Base-by-base conservation (phyloP, 129 eudicot species). In the Ambrosia trifida region DNA sequence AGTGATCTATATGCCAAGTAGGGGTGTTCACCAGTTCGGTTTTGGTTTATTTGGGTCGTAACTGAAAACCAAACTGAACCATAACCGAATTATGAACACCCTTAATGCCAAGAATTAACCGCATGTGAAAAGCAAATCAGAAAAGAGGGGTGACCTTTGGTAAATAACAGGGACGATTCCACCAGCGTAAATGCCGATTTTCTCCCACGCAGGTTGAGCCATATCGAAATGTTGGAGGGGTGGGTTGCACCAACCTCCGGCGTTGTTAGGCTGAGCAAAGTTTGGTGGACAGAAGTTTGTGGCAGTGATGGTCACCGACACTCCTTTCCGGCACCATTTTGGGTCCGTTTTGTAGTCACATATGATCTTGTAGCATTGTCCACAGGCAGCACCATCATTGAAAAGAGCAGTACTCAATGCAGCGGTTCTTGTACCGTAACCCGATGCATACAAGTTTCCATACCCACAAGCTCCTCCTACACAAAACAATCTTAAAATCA, bases 171-270 rank as follows among this genome's bases (percentile, higher is more conserved):
- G 97, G 64, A 91, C 78, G 40, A 91, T 84, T 46, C 97, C 97
- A 65, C 92, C 97, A 41, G 74, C 45, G 60, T 88, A 91, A 57
- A 91, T 80, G 60, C 83, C 97, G 52, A 91, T 91, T 79, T 91
- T 91, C 73, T 91, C 88, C 97, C 97, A 91, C 38, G 97, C 96
- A 13, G 97, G 97, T 31, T 91, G 97, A 80, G 97, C 93, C 97
- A 91, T 91, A 81, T 91, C 97, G 47, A 91, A 91, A 79, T 91
- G 97, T 47, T 84, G 71, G 69, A 78, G 90, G 35, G 97, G 97
- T 6, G 97, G 97, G 81, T 91, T 91, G 83, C 97, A 91, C 97
- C 97, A 91, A 1, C 97, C 97, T 4, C 97, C 97, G 1, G 74
- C 80, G 72, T 88, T 32, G 60, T 65, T 91, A 7, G 96, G 85